Conservation (phyloP, 305 asterid genomes). For the Plantago coronopus region DNA sequence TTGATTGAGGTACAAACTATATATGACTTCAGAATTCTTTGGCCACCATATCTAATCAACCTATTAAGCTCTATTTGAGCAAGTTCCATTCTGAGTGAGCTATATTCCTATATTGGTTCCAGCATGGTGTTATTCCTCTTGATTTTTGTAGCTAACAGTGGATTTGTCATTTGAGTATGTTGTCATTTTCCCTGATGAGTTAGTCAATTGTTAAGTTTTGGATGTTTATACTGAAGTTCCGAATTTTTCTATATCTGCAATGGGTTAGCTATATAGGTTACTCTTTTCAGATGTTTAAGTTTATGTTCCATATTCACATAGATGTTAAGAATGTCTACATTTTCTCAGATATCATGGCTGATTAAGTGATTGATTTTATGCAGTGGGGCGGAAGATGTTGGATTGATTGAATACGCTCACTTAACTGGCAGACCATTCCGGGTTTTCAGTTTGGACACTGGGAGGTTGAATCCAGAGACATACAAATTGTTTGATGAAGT, state of each 20-base stretch:
- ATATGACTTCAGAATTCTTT: no score
- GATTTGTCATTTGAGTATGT: no score
- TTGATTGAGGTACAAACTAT: background rate
- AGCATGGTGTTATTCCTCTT: no score
- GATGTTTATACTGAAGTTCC: background rate
- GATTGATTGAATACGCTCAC: conserved; percentile 85
- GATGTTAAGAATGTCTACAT: background rate
- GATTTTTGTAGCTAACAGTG: no score
- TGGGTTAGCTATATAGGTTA: background rate
- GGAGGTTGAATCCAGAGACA: conserved; percentile 82
- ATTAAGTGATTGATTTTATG: conserved; percentile 14
- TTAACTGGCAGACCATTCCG: conserved; percentile 82
- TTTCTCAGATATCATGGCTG: background rate
- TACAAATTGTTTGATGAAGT: conserved; percentile 70
- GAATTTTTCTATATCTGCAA: background rate
- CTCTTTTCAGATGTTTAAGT: background rate
- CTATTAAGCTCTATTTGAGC: no score
- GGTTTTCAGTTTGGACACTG: conserved; percentile 90
- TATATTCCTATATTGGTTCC: no score
- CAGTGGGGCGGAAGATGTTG: conserved; percentile 99
- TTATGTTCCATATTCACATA: background rate
- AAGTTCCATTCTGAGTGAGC: no score
- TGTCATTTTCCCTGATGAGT: no score
- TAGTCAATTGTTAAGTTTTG: no score
- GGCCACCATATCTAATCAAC: no score